These are phyloP conservation scores for Elongisporangium anandrum DNA, from an alignment of 352 stramenopile species.

Conservation along the genomic window DNA sequence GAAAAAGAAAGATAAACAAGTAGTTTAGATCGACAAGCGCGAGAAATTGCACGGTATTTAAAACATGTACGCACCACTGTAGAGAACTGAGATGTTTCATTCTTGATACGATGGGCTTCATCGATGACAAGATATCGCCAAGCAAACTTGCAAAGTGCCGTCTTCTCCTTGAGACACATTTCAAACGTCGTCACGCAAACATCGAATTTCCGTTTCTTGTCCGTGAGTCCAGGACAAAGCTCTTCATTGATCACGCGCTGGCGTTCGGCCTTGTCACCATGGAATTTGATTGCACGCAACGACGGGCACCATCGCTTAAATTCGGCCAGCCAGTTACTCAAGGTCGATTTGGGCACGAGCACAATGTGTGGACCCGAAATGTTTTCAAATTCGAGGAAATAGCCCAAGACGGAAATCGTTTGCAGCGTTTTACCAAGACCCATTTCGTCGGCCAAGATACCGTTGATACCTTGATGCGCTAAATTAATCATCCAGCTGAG, in stretches of 20 bases:
- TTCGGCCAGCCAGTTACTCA: slow-evolving; percentile 94
- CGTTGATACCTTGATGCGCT: slow-evolving; percentile 98
- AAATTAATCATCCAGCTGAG: slow-evolving; percentile 99
- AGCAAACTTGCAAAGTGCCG: slow-evolving; percentile 86
- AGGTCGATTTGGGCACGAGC: slow-evolving; percentile 91
- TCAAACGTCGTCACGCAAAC: slow-evolving; percentile 98
- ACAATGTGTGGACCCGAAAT: slow-evolving; percentile 90
- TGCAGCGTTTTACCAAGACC: slow-evolving; percentile 98
- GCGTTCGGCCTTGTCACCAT: slow-evolving; percentile 89
- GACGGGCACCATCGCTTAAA: slow-evolving; percentile 91
- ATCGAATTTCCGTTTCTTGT: slow-evolving; percentile 94
- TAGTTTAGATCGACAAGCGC: not conserved
- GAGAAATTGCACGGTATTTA: not conserved
- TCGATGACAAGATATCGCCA: slow-evolving; percentile 89
- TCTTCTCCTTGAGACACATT: slow-evolving; percentile 90
- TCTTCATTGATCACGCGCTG: slow-evolving; percentile 86
- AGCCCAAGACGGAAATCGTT: slow-evolving; percentile 85
- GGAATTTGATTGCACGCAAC: slow-evolving; percentile 91
- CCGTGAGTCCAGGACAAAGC: slow-evolving; percentile 74
- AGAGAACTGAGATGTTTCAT: slow-evolving; percentile 86
- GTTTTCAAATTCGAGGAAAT: slow-evolving; percentile 83
- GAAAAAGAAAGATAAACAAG: not conserved
- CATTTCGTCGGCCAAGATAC: slow-evolving; percentile 98
- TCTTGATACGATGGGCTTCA: slow-evolving; percentile 88
- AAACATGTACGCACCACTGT: slow-evolving; percentile 40